These are phyloP conservation scores for Suillus plorans DNA, from an alignment of 768 basidiomycete species.

Conservation along the genomic window DNA sequence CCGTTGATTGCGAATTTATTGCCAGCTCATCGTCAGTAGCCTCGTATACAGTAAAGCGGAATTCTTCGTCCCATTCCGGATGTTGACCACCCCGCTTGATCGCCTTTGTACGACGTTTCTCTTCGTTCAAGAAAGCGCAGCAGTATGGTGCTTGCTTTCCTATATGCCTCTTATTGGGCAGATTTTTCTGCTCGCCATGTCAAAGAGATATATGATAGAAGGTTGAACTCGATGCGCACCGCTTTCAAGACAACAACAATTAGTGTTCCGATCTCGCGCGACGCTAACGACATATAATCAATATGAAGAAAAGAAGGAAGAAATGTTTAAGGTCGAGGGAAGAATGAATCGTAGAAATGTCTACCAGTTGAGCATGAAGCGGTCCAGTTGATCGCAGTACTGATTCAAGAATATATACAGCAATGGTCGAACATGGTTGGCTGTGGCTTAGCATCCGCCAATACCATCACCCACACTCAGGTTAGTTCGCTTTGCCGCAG, in stretches of 20 bases:
- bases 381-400: not conserved
- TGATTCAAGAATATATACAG: not conserved
- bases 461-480: not conserved
- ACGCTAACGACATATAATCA: constrained; percentile 52
- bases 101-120: constrained; percentile 87
- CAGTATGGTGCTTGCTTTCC: constrained; percentile 99
- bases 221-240: constrained; percentile 48
- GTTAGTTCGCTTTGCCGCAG: constrained; percentile 1
- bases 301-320: constrained; percentile 7
- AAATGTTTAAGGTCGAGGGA: not conserved
- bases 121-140: constrained; percentile 70
- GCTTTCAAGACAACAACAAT: constrained; percentile 93
- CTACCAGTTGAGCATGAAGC: constrained; percentile 1
- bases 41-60: constrained; percentile 88
- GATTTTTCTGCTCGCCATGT: constrained; percentile 61
- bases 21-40: constrained; percentile 59
- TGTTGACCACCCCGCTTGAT: constrained; percentile 97
- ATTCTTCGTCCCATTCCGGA: constrained; percentile 98
- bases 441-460: not conserved
- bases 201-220: constrained; percentile 13
- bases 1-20: constrained; percentile 38
- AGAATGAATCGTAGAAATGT: not conserved
- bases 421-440: not conserved
- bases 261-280: constrained; percentile 87
- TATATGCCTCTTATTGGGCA: constrained; percentile 89